Conservation (phyloP, 2,329 filamentous ascomycete species). For the Botryotinia calthae region DNA sequence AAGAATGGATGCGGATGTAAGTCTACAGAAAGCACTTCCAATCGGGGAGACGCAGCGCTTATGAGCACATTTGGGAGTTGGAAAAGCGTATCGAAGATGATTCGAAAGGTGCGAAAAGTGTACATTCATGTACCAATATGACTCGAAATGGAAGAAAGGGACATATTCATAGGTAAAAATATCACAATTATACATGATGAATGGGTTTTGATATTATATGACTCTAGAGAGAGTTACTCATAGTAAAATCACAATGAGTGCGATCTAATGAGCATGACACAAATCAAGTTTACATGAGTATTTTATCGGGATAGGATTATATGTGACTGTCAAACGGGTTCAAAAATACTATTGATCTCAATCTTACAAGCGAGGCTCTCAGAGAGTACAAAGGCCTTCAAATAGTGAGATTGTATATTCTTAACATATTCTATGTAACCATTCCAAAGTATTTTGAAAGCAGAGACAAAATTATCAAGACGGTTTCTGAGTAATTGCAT, state of each 20-base stretch:
- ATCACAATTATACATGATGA: neutral
- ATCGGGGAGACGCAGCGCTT: fast-evolving
- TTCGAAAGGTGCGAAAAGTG: neutral
- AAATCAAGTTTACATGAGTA: neutral
- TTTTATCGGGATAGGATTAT: neutral
- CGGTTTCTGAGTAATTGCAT: neutral
- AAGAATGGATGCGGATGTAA: no score
- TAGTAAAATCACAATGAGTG: neutral
- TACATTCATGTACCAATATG: neutral
- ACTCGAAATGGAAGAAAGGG: neutral
- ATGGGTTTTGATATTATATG: neutral
- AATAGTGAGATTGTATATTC: neutral
- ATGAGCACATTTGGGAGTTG: neutral
- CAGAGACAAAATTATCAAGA: neutral
- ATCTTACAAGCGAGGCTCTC: neutral
- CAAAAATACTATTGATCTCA: neutral
- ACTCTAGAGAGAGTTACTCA: neutral
- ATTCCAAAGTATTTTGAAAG: neutral
- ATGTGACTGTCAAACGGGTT: neutral
- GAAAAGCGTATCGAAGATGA: neutral
- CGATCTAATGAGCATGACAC: neutral
- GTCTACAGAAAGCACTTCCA: neutral
- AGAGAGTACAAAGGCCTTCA: neutral
- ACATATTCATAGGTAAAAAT: neutral
- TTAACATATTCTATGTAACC: fast-evolving